These are phyloP conservation scores for Starmera amethionina DNA, from an alignment of 805 yeast genomes.

Conservation along the genomic window DNA sequence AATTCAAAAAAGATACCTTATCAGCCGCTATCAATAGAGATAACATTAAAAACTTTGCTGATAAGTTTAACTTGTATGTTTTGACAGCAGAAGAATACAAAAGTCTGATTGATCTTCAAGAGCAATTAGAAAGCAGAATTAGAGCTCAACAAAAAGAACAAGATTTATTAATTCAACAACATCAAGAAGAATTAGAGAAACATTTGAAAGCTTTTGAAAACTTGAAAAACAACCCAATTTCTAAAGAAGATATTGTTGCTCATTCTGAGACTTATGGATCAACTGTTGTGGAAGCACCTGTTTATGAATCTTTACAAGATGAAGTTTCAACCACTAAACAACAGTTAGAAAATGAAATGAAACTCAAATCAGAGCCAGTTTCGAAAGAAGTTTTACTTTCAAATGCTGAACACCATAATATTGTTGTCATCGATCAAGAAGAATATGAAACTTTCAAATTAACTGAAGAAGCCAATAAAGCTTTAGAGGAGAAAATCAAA, in stretches of 20 bases:
- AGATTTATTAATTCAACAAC: too few relatives aligned
- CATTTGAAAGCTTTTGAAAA: too few relatives aligned
- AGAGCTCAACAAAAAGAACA: too few relatives aligned
- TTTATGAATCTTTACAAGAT: conserved; percentile 14
- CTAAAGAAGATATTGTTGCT: conserved; percentile 5
- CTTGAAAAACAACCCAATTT: background rate
- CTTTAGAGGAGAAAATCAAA: too few relatives aligned
- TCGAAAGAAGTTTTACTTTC: too few relatives aligned
- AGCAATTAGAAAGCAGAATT: background rate
- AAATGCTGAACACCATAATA: too few relatives aligned
- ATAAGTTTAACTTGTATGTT: conserved; percentile 12
- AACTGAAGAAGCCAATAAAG: conserved; percentile 3
- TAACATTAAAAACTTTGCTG: conserved; percentile 6
- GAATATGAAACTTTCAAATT: conserved; percentile 1
- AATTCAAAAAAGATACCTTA: background rate
- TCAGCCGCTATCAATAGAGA: conserved; percentile 3
- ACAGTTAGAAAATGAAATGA: too few relatives aligned
- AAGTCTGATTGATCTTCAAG: conserved; percentile 5
- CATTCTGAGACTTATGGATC: conserved; percentile 21
- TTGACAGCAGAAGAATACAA: conserved; percentile 13
- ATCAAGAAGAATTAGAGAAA: too few relatives aligned
- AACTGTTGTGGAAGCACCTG: conserved; percentile 21
- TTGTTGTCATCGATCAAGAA: background rate
- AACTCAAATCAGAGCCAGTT: too few relatives aligned
- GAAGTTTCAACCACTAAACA: background rate